Evolutionary conservation across 139 green algal genomes (phyloP), one percentile per base, ranked within the genome.

Genomic region (Raphidocelis subcapitata): DNA sequence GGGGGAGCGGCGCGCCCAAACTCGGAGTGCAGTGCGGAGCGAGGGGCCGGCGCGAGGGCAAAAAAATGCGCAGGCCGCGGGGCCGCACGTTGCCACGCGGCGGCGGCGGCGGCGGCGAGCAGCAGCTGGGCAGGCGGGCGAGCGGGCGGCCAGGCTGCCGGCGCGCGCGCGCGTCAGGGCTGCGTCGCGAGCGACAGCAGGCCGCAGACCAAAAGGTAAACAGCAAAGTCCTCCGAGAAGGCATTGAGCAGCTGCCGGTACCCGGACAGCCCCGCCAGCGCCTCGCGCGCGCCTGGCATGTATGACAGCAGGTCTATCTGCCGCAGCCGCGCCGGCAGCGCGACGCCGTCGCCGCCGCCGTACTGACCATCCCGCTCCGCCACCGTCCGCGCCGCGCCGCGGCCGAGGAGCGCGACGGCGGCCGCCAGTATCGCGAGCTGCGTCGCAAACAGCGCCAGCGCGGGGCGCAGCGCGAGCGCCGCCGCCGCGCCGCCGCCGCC

Each of bases 251-350:
- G 24, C 24, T 32, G 18, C 16, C n/a, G 51, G 31, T 67, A 78
- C 18, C 72, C 72, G 15, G 15, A 3, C 36, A 78, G 28, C 1
- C 23, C 51, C 8, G 36, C 24, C n/a, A 78, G 36, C 33, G 69
- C 31, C 72, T 78, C 52, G 14, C 54, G 44, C 33, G 41, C 20
- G 3, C 72, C 72, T n/a, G 72, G 72, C 51, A 78, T 28, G 5
- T 72, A 59, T 2, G 37, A 32, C 54, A 73, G 41, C 14, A 81
- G 32, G 29, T 70, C 69, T 26, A 75, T 33, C 5, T 63, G 46
- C 15, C 55, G 63, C 37, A 79, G 36, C 62, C 69, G 66, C 20
- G 35, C 24, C 2, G 57, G 51, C 61, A 80, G 35, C 24, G 67
- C 28, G 20, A 32, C 32, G 23, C 57, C 70, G 24, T 31, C 41